Evolutionary conservation across 2,329 filamentous ascomycete species (phyloP).

Genomic region (Phoma sp.): DNA sequence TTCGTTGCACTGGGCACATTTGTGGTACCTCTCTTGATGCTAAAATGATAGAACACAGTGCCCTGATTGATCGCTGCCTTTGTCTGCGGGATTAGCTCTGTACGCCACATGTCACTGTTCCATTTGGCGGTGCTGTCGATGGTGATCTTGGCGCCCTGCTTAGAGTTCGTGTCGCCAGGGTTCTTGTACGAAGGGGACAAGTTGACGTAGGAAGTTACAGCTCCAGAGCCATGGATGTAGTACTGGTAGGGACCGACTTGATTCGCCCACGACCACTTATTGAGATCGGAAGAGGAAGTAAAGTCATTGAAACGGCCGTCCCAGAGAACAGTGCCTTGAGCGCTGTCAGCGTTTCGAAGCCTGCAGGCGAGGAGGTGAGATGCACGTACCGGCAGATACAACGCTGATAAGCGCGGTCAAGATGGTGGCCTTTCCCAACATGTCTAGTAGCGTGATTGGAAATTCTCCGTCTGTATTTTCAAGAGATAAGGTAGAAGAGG

Average conservation of each 20-base stretch:
- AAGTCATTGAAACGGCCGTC: conserved; percentile 71
- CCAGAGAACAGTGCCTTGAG: conserved; percentile 62
- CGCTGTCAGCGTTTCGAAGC: not conserved
- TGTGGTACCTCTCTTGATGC: conserved; percentile 62
- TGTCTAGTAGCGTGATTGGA: conserved; percentile 5
- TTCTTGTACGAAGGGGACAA: conserved; percentile 68
- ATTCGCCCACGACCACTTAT: conserved; percentile 70
- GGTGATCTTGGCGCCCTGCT: conserved; percentile 71
- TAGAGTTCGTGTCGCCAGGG: conserved; percentile 65
- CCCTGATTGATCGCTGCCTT: conserved; percentile 68
- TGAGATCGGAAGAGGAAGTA: conserved; percentile 59
- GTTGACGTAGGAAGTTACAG: conserved; percentile 66
- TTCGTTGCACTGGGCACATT: conserved; percentile 67
- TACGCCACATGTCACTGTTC: conserved; percentile 77
- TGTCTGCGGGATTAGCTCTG: conserved; percentile 75
- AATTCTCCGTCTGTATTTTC: too few species aligned
- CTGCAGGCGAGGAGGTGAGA: not conserved
- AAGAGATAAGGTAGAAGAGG: too few species aligned
- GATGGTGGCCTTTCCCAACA: conserved; percentile 41
- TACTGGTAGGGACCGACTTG: conserved; percentile 75
- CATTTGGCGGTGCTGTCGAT: conserved; percentile 69
- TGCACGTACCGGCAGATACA: conserved; percentile 37
- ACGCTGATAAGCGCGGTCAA: conserved; percentile 39
- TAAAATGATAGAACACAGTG: conserved; percentile 75
- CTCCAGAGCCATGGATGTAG: conserved; percentile 72